A percentile compares a stretch with the other conserved stretches of the same genome.
These are phyloP conservation scores for Fusarium torulosum DNA, from an alignment of 2,329 filamentous ascomycete genomes.

Conservation along the genomic window DNA sequence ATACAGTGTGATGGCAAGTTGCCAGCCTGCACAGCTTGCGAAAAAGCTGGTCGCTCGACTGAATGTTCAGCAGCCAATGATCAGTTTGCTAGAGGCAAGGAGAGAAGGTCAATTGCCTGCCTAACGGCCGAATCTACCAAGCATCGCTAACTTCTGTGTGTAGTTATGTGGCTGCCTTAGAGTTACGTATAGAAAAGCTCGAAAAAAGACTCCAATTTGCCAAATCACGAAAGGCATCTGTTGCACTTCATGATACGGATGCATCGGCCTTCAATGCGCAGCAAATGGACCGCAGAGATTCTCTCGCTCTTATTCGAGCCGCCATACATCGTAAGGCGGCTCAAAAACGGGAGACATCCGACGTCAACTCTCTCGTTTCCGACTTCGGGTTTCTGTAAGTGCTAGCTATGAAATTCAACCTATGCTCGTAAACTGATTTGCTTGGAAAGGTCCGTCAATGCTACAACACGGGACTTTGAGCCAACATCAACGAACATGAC, in stretches of 20 bases:
- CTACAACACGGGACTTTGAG: conserved; percentile 93
- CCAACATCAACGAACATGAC: conserved; percentile 90
- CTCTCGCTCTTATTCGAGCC: conserved; percentile 70
- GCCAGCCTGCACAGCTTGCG: conserved; percentile 93
- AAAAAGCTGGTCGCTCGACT: conserved; percentile 85
- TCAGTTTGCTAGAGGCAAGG: conserved; percentile 94
- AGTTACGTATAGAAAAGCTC: conserved; percentile 88
- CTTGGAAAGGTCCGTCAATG: conserved; percentile 83
- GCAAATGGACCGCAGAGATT: conserved; percentile 72
- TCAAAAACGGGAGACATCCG: conserved; percentile 78
- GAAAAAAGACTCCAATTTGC: conserved; percentile 81
- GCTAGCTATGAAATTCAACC: background rate
- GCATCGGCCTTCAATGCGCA: conserved; percentile 42
- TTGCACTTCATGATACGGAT: conserved; percentile 74
- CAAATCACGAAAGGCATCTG: conserved; percentile 76
- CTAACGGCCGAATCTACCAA: background rate
- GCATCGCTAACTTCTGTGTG: conserved; percentile 23
- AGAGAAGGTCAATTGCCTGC: conserved; percentile 74
- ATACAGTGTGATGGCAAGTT: conserved; percentile 92
- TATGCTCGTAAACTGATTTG: conserved; percentile 14
- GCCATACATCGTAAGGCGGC: conserved; percentile 75
- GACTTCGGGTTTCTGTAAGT: conserved; percentile 91
- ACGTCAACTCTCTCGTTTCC: conserved; percentile 91
- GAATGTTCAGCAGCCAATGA: conserved; percentile 96
- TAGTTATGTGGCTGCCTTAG: conserved; percentile 94